These are phyloP conservation scores for Calonectria honghensis DNA, from an alignment of 2,329 filamentous ascomycete species.

Conservation along the genomic window DNA sequence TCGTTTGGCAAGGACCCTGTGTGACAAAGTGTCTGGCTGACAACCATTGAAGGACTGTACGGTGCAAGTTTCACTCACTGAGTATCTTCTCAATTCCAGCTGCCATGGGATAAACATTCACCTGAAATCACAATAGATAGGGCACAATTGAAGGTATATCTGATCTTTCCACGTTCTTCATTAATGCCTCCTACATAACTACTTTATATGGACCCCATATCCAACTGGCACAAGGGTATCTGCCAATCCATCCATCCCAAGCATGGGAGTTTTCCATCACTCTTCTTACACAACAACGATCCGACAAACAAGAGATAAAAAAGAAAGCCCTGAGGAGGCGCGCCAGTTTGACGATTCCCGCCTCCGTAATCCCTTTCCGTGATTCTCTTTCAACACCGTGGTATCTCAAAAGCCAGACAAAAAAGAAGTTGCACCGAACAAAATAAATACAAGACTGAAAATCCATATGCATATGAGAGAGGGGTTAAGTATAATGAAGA, in stretches of 20 bases:
- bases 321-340: conserved; percentile 16
- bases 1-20: too few species aligned
- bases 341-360: conserved; percentile 30
- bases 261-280: conserved; percentile 12
- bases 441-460: conserved; percentile 29
- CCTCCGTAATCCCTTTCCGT: conserved; percentile 23
- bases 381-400: conserved; percentile 48
- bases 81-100: not conserved
- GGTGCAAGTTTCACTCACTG: too few species aligned
- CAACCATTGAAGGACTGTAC: too few species aligned
- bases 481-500: conserved; percentile 37
- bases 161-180: conserved; percentile 42
- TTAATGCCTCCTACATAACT: conserved; percentile 45
- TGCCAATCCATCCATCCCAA: conserved; percentile 30
- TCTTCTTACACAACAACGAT: conserved; percentile 32
- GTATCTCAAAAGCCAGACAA: conserved; percentile 54
- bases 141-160: not conserved
- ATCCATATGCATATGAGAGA: conserved; percentile 17
- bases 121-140: conserved; percentile 6
- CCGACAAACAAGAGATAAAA: conserved; percentile 25
- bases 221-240: conserved; percentile 41
- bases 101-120: not conserved
- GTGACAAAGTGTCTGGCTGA: too few species aligned
- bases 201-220: conserved; percentile 25
- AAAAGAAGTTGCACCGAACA: conserved; percentile 39